Conservation (phyloP, 805 yeast species). For the Candida suzukii region DNA sequence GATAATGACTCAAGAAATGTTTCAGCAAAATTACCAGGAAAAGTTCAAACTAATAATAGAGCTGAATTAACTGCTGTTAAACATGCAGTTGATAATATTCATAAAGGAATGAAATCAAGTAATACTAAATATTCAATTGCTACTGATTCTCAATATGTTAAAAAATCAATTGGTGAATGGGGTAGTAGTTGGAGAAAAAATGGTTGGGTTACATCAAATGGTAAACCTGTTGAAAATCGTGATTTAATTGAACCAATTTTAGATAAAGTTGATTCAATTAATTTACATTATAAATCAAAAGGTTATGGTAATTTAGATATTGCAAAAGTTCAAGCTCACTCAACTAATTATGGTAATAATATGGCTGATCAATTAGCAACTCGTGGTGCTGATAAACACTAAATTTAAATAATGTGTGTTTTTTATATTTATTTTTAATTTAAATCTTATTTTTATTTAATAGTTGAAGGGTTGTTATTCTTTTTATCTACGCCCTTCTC, state of each 20-base stretch:
- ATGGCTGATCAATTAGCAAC: slow-evolving; percentile 72
- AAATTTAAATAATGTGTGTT: no score
- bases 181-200: slow-evolving; percentile 45
- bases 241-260: slow-evolving; percentile 38
- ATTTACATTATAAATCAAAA: slow-evolving; percentile 25
- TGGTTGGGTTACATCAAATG: slow-evolving; percentile 43
- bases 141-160: slow-evolving; percentile 69
- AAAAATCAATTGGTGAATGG: slow-evolving; percentile 53
- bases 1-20: slow-evolving; percentile 44
- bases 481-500: no score
- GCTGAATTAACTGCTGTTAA: slow-evolving; percentile 71
- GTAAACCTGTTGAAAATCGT: slow-evolving; percentile 39
- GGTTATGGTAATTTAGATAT: slow-evolving; percentile 36
- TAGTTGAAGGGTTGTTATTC: no score
- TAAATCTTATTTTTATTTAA: no score
- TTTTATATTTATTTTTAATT: no score
- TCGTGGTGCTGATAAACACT: slow-evolving; percentile 44
- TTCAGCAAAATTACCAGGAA: slow-evolving; percentile 41
- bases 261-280: slow-evolving; percentile 26
- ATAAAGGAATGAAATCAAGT: slow-evolving; percentile 19
- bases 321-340: slow-evolving; percentile 67
- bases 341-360: slow-evolving; percentile 64
- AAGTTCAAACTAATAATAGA: slow-evolving; percentile 63
- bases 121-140: slow-evolving; percentile 33
- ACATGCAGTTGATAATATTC: slow-evolving; percentile 42